Evolutionary conservation across 1,139 yeast genomes (phyloP).

Genomic region (Petasospora rhodanensis): DNA sequence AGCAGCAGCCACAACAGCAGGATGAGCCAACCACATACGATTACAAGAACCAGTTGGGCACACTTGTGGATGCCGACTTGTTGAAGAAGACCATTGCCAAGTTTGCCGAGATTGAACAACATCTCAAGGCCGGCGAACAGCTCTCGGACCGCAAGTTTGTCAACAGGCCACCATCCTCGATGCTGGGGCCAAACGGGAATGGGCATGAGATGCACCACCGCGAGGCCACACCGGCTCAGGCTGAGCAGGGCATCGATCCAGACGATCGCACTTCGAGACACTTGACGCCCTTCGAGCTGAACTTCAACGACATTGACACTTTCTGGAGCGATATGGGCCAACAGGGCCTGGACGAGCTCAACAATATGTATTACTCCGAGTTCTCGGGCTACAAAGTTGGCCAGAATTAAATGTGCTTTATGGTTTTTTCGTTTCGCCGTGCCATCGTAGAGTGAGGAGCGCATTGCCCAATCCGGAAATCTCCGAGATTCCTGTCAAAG

Average conservation of each 20-base stretch:
- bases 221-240: background rate
- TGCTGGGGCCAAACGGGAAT: too few relatives aligned
- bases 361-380: conserved; percentile 24
- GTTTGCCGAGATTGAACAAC: conserved; percentile 10
- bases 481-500: too few relatives aligned
- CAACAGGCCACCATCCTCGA: too few relatives aligned
- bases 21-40: conserved; percentile 11
- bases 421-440: too few relatives aligned
- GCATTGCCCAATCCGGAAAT: too few relatives aligned
- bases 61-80: conserved; percentile 13
- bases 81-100: conserved; percentile 13
- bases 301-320: conserved; percentile 17
- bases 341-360: conserved; percentile 24
- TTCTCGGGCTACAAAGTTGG: conserved; percentile 24
- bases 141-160: too few relatives aligned
- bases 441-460: too few relatives aligned
- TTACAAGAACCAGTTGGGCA: conserved; percentile 20
- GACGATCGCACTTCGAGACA: conserved; percentile 8
- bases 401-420: too few relatives aligned
- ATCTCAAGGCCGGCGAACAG: conserved; percentile 6
- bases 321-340: conserved; percentile 27
- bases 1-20: conserved; percentile 5
- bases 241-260: too few relatives aligned
- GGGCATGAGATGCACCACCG: too few relatives aligned
- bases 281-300: conserved; percentile 18